Evolutionary conservation across 2,329 filamentous ascomycete genomes (phyloP).

Genomic region (Fonsecaea monophora): DNA sequence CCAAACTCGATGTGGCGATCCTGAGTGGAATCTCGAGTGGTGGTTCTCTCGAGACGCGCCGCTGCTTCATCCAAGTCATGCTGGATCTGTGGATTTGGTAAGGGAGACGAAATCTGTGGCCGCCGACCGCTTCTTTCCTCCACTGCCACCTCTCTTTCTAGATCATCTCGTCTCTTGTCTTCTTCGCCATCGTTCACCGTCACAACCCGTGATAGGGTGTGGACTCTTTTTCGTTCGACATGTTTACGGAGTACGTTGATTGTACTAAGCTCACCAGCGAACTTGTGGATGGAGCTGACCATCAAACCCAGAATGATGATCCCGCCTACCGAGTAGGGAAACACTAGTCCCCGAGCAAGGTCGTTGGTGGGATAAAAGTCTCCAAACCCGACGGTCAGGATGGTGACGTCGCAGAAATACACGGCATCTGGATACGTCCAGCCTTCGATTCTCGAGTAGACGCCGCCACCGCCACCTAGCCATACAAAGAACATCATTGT

Average conservation of each 20-base stretch:
- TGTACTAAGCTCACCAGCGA: conserved; percentile 64
- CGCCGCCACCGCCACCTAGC: conserved; percentile 74
- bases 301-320: conserved; percentile 85
- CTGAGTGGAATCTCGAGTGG: conserved; percentile 11
- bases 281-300: conserved; percentile 77
- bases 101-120: conserved; percentile 47
- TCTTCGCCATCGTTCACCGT: conserved; percentile 43
- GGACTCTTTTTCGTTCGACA: conserved; percentile 60
- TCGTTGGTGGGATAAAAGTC: conserved; percentile 64
- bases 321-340: conserved; percentile 83
- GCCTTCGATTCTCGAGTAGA: conserved; percentile 74
- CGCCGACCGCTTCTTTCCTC: conserved; percentile 31
- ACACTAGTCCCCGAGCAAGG: conserved; percentile 72
- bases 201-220: conserved; percentile 62
- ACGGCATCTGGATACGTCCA: conserved; percentile 73
- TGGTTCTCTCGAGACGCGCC: neutral
- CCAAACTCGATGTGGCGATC: conserved; percentile 28
- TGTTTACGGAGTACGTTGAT: conserved; percentile 69
- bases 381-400: conserved; percentile 67
- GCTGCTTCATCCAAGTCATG: conserved; percentile 32
- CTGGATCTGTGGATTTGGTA: conserved; percentile 40
- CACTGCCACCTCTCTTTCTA: conserved; percentile 38
- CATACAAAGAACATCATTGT: conserved; percentile 86
- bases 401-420: conserved; percentile 78
- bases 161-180: conserved; percentile 40